Conservation (phyloP, 306 rosid genomes). For the Quercus suber region DNA sequence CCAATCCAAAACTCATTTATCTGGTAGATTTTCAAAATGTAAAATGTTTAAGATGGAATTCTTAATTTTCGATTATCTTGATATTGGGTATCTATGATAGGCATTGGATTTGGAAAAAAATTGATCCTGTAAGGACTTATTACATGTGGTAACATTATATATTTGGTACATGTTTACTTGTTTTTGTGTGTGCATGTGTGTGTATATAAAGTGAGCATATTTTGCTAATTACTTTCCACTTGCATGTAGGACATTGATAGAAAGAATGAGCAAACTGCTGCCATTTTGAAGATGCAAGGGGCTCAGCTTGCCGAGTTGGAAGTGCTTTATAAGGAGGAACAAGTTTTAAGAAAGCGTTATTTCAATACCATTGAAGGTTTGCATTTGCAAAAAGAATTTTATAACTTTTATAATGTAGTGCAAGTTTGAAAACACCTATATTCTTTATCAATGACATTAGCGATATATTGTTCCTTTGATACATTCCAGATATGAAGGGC, state of each 20-base stretch:
- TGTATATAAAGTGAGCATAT: neutral
- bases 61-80: too few relatives aligned
- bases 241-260: constrained; percentile 83
- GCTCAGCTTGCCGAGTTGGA: constrained; percentile 90
- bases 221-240: constrained; percentile 8
- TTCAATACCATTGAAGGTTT: constrained; percentile 91
- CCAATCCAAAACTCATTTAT: too few relatives aligned
- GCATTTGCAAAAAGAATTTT: neutral
- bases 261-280: constrained; percentile 92
- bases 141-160: too few relatives aligned
- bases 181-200: too few relatives aligned
- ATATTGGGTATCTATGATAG: too few relatives aligned
- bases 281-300: constrained; percentile 89
- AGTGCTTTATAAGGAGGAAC: constrained; percentile 89
- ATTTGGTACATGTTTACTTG: too few relatives aligned
- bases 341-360: constrained; percentile 84
- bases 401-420: neutral
- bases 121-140: too few relatives aligned
- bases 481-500: constrained; percentile 93
- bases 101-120: too few relatives aligned
- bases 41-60: too few relatives aligned
- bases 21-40: too few relatives aligned
- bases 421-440: neutral
- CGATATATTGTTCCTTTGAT: constrained; percentile 5
- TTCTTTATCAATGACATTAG: constrained; percentile 1